phyloP scores from a whole-genome alignment of 495 filamentous ascomycete genomes.

The Aspergillus incahuasiensis region DNA sequence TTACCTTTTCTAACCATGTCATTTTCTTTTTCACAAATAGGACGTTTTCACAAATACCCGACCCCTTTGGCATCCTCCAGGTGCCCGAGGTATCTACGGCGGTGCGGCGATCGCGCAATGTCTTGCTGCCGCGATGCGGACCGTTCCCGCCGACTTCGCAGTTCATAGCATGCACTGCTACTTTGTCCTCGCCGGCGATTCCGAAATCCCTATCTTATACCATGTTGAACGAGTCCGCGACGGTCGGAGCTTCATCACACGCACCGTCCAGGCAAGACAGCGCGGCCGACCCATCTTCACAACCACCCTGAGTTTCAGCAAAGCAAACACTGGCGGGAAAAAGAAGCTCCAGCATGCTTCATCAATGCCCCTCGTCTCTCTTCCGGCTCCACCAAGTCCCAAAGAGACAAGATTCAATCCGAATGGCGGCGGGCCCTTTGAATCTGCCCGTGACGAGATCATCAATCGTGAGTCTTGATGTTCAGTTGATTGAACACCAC shows the following conservation, averaged over 20 bases:
- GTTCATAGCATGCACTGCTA: slow-evolving; percentile 98
- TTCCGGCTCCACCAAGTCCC: slow-evolving; percentile 23
- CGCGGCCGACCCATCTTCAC: slow-evolving; percentile 90
- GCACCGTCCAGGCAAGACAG: slow-evolving; percentile 91
- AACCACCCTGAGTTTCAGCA: slow-evolving; percentile 83
- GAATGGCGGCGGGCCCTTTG: slow-evolving; percentile 38
- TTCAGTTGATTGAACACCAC: neutral
- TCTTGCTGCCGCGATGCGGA: slow-evolving; percentile 80
- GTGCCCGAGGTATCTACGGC: slow-evolving; percentile 89
- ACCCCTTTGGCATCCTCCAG: slow-evolving; percentile 83
- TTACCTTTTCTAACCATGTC: neutral
- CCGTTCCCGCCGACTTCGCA: slow-evolving; percentile 72
- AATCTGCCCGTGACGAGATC: slow-evolving; percentile 37
- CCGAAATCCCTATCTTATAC: slow-evolving; percentile 81
- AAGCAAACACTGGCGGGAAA: slow-evolving; percentile 61
- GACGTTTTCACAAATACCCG: slow-evolving; percentile 92
- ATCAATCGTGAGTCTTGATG: slow-evolving; percentile 35
- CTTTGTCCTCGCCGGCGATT: slow-evolving; percentile 87
- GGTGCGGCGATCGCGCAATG: slow-evolving; percentile 91
- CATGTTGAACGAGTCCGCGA: slow-evolving; percentile 89
- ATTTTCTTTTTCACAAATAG: slow-evolving; percentile 32
- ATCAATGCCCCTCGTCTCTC: slow-evolving; percentile 26
- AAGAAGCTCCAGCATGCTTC: slow-evolving; percentile 47
- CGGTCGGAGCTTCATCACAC: slow-evolving; percentile 86
- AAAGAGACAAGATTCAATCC: slow-evolving; percentile 25